Evolutionary conservation across 305 asterid genomes (phyloP).

Genomic region (Plantago lanceolata): DNA sequence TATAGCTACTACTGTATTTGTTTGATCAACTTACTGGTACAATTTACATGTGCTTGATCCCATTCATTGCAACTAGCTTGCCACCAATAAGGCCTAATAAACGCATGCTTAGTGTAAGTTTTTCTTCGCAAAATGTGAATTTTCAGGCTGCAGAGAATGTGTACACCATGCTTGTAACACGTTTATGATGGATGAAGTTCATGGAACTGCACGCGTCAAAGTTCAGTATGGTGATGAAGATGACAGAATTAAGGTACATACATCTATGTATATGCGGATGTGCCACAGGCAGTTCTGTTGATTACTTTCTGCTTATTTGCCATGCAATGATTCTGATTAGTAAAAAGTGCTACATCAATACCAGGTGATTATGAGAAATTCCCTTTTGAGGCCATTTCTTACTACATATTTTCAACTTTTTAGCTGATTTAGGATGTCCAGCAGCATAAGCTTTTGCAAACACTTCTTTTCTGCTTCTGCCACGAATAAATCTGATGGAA

Average conservation of each 20-base stretch:
- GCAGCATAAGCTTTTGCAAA: neutral
- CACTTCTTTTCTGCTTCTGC: neutral
- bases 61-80: neutral
- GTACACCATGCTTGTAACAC: conserved; percentile 53
- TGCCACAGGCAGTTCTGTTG: neutral
- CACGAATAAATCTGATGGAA: neutral
- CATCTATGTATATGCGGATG: neutral
- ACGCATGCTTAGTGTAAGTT: neutral
- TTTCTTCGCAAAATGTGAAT: neutral
- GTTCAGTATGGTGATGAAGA: conserved; percentile 54
- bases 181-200: conserved; percentile 52
- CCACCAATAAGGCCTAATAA: neutral
- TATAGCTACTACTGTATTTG: neutral
- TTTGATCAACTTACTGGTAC: too few species aligned
- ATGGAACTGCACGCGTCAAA: conserved; percentile 52
- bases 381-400: too few species aligned
- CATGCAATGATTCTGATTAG: too few species aligned
- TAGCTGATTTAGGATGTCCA: too few species aligned
- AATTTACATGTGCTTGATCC: too few species aligned
- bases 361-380: too few species aligned
- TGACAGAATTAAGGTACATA: conserved; percentile 35
- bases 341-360: too few species aligned
- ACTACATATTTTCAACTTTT: too few species aligned
- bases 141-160: conserved; percentile 58
- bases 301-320: too few species aligned